Conservation (phyloP, 306 rosid genomes). For the Gastrolobium bilobum region DNA sequence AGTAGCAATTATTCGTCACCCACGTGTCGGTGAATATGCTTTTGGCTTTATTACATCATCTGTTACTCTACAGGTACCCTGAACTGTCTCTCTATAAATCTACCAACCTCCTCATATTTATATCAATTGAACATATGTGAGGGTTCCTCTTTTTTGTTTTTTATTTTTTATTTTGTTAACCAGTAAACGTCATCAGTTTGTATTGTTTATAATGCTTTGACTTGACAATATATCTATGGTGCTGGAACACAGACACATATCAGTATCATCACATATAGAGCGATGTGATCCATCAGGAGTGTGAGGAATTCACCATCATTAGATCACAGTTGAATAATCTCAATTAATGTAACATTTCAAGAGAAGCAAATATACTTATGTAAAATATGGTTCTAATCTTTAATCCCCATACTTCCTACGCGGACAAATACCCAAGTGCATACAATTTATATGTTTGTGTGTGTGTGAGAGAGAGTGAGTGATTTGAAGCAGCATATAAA, state of each 20-base stretch:
- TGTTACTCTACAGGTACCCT: conserved; percentile 80
- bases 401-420: background rate
- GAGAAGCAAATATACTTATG: background rate
- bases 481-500: conserved; percentile 14
- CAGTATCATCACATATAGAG: background rate
- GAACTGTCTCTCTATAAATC: background rate
- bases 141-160: conserved; percentile 5
- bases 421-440: background rate
- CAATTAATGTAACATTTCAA: conserved; percentile 17
- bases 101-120: background rate
- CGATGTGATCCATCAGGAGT: background rate
- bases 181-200: conserved; percentile 7
- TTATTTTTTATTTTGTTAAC: background rate
- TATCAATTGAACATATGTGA: background rate
- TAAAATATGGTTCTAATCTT: conserved; percentile 11
- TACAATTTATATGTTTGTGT: background rate
- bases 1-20: conserved; percentile 92
- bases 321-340: conserved; percentile 15
- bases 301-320: conserved; percentile 9
- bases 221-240: background rate
- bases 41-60: conserved; percentile 96
- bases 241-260: background rate
- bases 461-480: conserved; percentile 1
- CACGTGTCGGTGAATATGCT: conserved; percentile 95
- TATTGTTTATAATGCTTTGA: conserved; percentile 32